Evolutionary conservation across 2,329 filamentous ascomycete species (phyloP).

Genomic region (Emmonsia crescens): DNA sequence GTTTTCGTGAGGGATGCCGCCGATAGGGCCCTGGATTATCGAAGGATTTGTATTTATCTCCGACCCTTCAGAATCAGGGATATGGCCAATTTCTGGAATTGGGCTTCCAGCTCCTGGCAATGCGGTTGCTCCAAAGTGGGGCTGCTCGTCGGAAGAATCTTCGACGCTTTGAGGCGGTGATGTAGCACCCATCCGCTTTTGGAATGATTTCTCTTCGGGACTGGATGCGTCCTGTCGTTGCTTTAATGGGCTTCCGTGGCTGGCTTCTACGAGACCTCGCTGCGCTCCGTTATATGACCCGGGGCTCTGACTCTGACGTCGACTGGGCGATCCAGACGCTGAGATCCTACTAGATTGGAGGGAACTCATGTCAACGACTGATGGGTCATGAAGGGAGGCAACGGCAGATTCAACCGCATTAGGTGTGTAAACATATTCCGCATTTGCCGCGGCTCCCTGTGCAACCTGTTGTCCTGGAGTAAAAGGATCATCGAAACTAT

Average conservation of each 20-base stretch:
- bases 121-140: constrained; percentile 57
- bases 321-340: constrained; percentile 32
- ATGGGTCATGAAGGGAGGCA: constrained; percentile 79
- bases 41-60: constrained; percentile 81
- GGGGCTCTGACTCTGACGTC: constrained; percentile 21
- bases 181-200: constrained; percentile 30
- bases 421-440: constrained; percentile 62
- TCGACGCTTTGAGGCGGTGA: constrained; percentile 47
- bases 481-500: constrained; percentile 45
- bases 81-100: constrained; percentile 67
- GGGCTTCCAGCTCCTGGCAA: constrained; percentile 59
- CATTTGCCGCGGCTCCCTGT: constrained; percentile 58
- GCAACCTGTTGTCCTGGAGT: constrained; percentile 60
- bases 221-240: constrained; percentile 29
- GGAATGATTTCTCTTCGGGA: constrained; percentile 29
- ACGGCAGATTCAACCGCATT: constrained; percentile 77
- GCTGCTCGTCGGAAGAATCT: constrained; percentile 34
- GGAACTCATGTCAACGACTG: constrained; percentile 55
- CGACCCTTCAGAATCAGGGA: constrained; percentile 35
- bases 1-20: constrained; percentile 40
- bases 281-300: constrained; percentile 13
- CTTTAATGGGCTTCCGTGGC: constrained; percentile 38
- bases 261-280: constrained; percentile 16
- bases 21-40: constrained; percentile 62
- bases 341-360: constrained; percentile 40